Conservation (phyloP, 768 basidiomycete species). For the Chiua virens region DNA sequence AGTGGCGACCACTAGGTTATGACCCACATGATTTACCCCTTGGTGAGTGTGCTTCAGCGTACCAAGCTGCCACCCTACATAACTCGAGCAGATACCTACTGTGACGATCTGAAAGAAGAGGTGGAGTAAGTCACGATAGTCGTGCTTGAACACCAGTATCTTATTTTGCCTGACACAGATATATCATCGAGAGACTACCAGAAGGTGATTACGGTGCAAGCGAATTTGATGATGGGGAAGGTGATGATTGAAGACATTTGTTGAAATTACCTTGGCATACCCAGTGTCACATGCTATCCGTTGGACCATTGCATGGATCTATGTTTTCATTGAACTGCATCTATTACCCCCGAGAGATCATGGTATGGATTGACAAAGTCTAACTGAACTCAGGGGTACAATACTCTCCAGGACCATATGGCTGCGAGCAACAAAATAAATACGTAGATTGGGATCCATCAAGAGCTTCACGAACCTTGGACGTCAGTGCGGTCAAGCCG, state of each 20-base stretch:
- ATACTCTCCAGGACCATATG: slow-evolving; percentile 90
- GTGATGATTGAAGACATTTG: slow-evolving; percentile 61
- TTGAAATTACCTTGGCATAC: not conserved
- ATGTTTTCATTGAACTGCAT: not conserved
- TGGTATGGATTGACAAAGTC: slow-evolving; percentile 18
- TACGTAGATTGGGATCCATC: not conserved
- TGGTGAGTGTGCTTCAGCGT: slow-evolving; percentile 43
- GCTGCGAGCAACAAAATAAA: slow-evolving; percentile 45
- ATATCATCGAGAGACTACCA: slow-evolving; percentile 65
- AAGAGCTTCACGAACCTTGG: slow-evolving; percentile 51
- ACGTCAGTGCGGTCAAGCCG: slow-evolving; percentile 76
- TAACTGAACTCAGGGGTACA: slow-evolving; percentile 85
- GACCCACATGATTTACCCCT: slow-evolving; percentile 74
- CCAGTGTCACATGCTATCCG: not conserved
- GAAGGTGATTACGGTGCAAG: slow-evolving; percentile 72
- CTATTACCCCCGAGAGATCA: not conserved
- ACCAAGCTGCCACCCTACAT: not conserved
- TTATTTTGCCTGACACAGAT: slow-evolving; percentile 40
- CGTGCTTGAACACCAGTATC: not conserved
- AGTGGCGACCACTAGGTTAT: slow-evolving; percentile 39
- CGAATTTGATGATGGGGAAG: slow-evolving; percentile 80
- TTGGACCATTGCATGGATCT: not conserved
- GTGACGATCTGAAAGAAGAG: slow-evolving; percentile 84
- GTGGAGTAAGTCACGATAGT: slow-evolving; percentile 56
- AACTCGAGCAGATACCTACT: slow-evolving; percentile 64